Conservation (phyloP, 306 rosid species). For the Lagenaria siceraria region DNA sequence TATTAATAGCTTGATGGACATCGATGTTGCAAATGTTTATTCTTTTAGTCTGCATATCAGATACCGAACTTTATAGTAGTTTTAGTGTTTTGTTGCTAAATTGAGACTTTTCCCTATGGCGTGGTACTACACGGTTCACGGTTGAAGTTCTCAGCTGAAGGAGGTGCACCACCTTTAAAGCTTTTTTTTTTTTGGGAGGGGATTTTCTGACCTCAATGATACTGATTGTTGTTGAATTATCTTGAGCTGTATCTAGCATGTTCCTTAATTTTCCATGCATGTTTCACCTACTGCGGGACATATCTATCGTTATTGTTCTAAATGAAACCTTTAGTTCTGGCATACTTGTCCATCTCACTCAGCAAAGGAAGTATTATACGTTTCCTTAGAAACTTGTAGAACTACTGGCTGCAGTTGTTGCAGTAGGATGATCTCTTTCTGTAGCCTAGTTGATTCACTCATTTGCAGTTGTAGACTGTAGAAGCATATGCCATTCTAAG, state of each 20-base stretch:
- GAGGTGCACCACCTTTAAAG: not conserved
- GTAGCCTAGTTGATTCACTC: not conserved
- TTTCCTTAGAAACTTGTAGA: not conserved
- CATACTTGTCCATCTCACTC: not conserved
- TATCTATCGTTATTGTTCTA: not conserved
- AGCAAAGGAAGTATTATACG: not conserved
- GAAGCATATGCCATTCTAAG: not conserved
- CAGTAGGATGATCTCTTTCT: not conserved
- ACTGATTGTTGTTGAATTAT: not conserved
- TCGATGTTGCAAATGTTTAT: not conserved
- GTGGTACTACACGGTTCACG: not conserved
- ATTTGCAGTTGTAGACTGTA: not conserved
- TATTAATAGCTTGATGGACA: not conserved
- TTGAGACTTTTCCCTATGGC: not conserved
- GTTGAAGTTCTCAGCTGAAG: not conserved
- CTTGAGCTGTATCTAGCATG: not conserved
- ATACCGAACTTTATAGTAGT: not conserved
- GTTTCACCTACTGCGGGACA: not conserved
- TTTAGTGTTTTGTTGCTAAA: not conserved
- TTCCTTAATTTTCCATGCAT: not conserved
- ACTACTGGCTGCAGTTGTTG: not conserved
- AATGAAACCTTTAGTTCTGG: not conserved
- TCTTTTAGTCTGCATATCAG: not conserved
- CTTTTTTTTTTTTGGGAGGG: not conserved
- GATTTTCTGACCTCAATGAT: not conserved